Evolutionary conservation across 1,139 yeast species (phyloP), one percentile per base, ranked within the genome.

Genomic region (Debaryomycetaceae sp.): DNA sequence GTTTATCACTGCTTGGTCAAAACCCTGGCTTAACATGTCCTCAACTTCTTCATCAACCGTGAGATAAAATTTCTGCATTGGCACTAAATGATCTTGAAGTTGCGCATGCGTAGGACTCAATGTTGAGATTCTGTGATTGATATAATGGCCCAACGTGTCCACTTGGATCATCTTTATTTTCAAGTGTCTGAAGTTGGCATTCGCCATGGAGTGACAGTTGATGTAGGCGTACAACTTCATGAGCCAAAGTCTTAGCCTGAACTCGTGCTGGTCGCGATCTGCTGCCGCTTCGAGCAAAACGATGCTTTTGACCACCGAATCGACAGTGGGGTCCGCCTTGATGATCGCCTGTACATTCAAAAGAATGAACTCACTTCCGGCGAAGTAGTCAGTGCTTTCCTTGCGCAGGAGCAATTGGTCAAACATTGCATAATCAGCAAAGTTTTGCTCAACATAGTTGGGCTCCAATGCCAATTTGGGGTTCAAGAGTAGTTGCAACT

Each of bases 91-190:
- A 15, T 27, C 24, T 14, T 27, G 26, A 17, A 27, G 22, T n/a
- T 16, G 9, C 9, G 16, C 4, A 18, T 46, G 43, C 16, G 50
- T 48, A 1, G 70, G 67, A 13, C 38, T 42, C 11, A 48, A 43
- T 0, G 76, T 48, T 1, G 76, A 57, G 15, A 61, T 44, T 30
- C 85, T 62, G 1, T 77, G 65, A 5, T 65, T 49, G 10, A 83
- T 49, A 37, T 69, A 64, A 40, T 82, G 79, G 11, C 79, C 71
- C 33, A 88, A 55, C 0, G 91, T 76, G 48, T 91, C 97, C 39
- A 73, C 66, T 53, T 91, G 98, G 9, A 88, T 58, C 61, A 81
- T 81, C 46, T 83, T 84, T 39, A 88, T 73, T 28, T 77, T 74
- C 32, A 91, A 58, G 0, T 62, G 46, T 5, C 72, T 60, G 48